A percentile compares a stretch with the other conserved stretches of the same genome.
Conservation (phyloP, 208 protist species). For the Naegleria lovaniensis region DNA sequence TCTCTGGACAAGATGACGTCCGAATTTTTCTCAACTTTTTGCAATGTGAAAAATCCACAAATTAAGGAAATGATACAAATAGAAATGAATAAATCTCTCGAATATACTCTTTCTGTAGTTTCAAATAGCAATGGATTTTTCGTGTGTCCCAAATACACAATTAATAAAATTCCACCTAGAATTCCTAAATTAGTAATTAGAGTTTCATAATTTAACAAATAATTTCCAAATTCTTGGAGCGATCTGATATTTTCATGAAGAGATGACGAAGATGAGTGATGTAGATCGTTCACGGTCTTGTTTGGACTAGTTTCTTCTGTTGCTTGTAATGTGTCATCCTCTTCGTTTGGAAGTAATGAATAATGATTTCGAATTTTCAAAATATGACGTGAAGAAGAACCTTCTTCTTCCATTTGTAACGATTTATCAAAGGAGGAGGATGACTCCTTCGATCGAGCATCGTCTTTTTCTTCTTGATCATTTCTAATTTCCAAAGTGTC, state of each 20-base stretch:
- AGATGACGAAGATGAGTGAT: no score
- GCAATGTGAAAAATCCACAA: not conserved
- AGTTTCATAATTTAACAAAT: not conserved
- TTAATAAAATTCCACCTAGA: not conserved
- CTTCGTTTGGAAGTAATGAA: no score
- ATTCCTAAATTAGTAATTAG: not conserved
- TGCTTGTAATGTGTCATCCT: not conserved
- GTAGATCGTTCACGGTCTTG: no score
- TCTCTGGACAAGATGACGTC: conserved; percentile 51
- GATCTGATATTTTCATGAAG: no score
- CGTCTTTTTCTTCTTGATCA: no score
- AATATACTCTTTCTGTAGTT: not conserved
- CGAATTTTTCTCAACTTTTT: not conserved
- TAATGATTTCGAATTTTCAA: no score
- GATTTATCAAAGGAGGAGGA: no score
- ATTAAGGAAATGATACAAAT: not conserved
- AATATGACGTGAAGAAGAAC: no score
- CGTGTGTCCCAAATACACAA: not conserved
- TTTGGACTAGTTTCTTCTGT: no score
- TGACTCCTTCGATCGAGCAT: no score
- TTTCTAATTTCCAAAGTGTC: no score
- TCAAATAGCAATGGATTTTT: not conserved
- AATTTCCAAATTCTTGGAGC: not conserved
- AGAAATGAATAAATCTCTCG: not conserved
- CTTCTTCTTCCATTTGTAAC: no score